Base-by-base conservation (phyloP, 805 yeast species). In the Metschnikowia santaceciliae region DNA sequence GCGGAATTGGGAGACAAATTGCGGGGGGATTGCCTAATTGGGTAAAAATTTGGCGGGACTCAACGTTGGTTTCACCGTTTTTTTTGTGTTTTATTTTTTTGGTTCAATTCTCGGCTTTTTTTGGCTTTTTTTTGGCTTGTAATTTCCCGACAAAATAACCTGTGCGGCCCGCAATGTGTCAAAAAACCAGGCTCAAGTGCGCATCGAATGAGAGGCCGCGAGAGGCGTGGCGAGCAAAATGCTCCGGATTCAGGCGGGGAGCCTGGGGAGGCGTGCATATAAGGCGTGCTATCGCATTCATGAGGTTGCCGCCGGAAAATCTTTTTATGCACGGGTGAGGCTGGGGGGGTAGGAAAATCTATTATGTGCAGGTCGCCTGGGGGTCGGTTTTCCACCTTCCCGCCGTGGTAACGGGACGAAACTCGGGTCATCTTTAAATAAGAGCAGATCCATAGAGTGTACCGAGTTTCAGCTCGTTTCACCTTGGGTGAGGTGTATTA, bases 231-330 rank as follows among this genome's bases (percentile, higher is more conserved):
- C 43, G 43, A 40, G 43, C 43, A 26, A 22, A 30, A n/a, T 22
- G 26, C 38, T 26, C 33, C 35, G 17, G 46, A 30, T 32, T n/a
- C 32, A n/a, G 46, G 32, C 38, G 32, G 38, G 46, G 46, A 13
- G 42, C 19, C 26, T 15, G 46, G 46, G 46, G 38, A 30, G 46
- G 26, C 6, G 30, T 42, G 38, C 38, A 42, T 33, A 15, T 19
- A n/a, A 26, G 10, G 6, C 32, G 13, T 19, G 38, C 46, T 42
- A 42, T 42, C 46, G 46, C 46, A 42, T 33, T 10, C 33, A 20
- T 13, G 22, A 20, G 46, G n/a, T 42, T 42, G 46, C 45, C 40
- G 45, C 45, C 46, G 46, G 46, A 42, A 42, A 42, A 42, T 42
- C 46, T 42, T 42, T 42, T 42, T 42, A 42, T 42, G 46, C 46